Conservation (phyloP, 2,329 filamentous ascomycete genomes). For the Cercospora zeina region DNA sequence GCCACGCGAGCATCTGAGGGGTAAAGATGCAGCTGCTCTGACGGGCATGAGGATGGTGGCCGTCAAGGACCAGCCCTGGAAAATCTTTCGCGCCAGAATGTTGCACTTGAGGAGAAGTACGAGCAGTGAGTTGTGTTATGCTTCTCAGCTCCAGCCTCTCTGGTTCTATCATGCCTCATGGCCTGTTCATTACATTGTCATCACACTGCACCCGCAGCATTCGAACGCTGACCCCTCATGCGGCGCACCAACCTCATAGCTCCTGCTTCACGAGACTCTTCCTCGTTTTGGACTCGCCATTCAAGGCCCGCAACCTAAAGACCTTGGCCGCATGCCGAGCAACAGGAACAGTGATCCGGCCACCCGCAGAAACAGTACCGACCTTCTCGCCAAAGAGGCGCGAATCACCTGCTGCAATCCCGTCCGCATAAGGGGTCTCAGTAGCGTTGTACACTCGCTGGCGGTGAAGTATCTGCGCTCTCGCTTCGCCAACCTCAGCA, state of each 20-base stretch:
- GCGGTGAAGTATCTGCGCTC: not conserved
- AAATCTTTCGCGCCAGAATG: not conserved
- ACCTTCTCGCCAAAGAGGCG: not conserved
- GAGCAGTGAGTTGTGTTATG: not conserved
- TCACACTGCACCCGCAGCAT: not conserved
- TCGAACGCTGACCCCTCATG: not conserved
- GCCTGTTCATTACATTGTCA: not conserved
- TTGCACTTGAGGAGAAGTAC: not conserved
- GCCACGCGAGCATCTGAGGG: not conserved
- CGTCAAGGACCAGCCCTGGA: not conserved
- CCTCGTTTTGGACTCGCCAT: not conserved
- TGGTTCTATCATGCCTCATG: not conserved
- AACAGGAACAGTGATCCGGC: not conserved
- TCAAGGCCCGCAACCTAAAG: not conserved
- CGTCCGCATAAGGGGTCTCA: not conserved
- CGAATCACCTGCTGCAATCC: conserved; percentile 1
- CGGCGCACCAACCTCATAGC: not conserved
- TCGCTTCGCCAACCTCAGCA: not conserved
- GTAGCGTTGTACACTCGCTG: conserved; percentile 11
- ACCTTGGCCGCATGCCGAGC: not conserved
- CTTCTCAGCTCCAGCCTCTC: not conserved
- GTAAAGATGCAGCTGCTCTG: not conserved
- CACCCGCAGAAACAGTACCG: not conserved
- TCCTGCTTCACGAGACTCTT: not conserved
- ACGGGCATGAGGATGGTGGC: not conserved